phyloP scores from a whole-genome alignment of 2,329 filamentous ascomycete genomes.

The Aspergillus oerlinghausenensis region DNA sequence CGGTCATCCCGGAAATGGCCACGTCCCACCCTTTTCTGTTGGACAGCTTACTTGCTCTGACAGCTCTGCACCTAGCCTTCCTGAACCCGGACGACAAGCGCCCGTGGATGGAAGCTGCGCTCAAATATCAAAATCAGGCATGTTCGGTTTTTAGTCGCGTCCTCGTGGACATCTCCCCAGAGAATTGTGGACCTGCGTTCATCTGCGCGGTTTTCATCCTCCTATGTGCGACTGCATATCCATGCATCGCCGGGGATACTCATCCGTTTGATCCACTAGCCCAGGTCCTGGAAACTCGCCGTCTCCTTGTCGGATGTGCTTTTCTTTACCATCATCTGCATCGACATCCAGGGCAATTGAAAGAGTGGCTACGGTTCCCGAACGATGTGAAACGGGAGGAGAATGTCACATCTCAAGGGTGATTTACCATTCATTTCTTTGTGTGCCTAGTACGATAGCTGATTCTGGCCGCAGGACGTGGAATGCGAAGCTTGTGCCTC shows the following conservation, averaged over 20 bases:
- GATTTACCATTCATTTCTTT: background rate
- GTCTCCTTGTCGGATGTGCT: conserved; percentile 25
- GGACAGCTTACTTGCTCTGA: conserved; percentile 40
- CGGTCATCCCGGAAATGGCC: conserved; percentile 32
- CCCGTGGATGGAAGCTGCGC: conserved; percentile 30
- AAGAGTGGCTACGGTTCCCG: conserved; percentile 23
- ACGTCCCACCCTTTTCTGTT: conserved; percentile 43
- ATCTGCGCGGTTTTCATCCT: conserved; percentile 39
- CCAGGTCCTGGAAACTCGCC: conserved; percentile 25
- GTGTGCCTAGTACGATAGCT: background rate
- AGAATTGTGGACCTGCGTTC: conserved; percentile 41
- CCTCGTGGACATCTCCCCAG: conserved; percentile 34
- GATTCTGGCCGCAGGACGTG: conserved; percentile 1
- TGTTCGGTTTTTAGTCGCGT: conserved; percentile 31
- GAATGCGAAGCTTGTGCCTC: conserved; percentile 9
- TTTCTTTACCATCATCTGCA: conserved; percentile 26
- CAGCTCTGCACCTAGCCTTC: conserved; percentile 42
- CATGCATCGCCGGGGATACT: conserved; percentile 23
- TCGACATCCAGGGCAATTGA: conserved; percentile 19
- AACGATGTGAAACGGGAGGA: conserved; percentile 5
- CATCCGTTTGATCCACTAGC: conserved; percentile 22
- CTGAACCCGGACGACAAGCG: conserved; percentile 30
- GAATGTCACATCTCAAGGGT: conserved; percentile 11
- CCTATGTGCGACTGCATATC: conserved; percentile 31
- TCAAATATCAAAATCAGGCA: conserved; percentile 34